Base-by-base conservation (phyloP, 805 yeast genomes). In the Ogataea saltuana region DNA sequence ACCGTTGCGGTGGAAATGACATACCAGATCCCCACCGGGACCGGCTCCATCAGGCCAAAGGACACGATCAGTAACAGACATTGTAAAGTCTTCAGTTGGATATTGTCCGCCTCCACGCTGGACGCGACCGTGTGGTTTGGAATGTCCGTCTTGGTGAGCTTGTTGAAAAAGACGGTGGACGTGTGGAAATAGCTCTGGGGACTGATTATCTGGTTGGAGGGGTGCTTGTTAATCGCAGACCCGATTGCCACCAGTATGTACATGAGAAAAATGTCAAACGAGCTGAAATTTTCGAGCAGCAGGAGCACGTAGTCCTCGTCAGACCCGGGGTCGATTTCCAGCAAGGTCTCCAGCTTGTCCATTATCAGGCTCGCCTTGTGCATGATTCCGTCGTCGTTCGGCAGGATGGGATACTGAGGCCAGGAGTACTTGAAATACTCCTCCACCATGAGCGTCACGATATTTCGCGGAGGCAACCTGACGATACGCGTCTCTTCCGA, bases 21-120 rank as follows among this genome's bases (percentile, higher is more conserved):
- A 48, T 72, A 71, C 78, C 78, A 74, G 6, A 72, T 70, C 1
- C 76, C 74, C 3, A 77, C 78, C 4, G 67, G 63, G 1, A 73
- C 61, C 0, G 78, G 78, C 36, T 75, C 60, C 74, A 74, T 64
- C 10, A 65, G 61, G 7, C 75, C 67, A 53, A 69, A 73, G 0
- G 68, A 49, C 4, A 74, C 61, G 29, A 69, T 56, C 13, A 72
- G 55, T 9, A 74, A 55, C 15, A 70, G 57, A 0, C 71, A 69
- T 45, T 68, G 74, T 19, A 72, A 51, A 10, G 68, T 56, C 41
- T 69, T 73, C 16, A 73, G 54, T 41, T 55, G 55, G 9, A 47
- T 33, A n/a, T n/a, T n/a, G 9, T 15, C 15, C 6, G 32, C 31
- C 11, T 27, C 26, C 10, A 38, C 32, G 3, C 22, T 29, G 41